A percentile compares a stretch with the other conserved stretches of the same genome.
These are phyloP conservation scores for Coccomyxa sp. DNA, from an alignment of 139 green algal species.

Conservation along the genomic window DNA sequence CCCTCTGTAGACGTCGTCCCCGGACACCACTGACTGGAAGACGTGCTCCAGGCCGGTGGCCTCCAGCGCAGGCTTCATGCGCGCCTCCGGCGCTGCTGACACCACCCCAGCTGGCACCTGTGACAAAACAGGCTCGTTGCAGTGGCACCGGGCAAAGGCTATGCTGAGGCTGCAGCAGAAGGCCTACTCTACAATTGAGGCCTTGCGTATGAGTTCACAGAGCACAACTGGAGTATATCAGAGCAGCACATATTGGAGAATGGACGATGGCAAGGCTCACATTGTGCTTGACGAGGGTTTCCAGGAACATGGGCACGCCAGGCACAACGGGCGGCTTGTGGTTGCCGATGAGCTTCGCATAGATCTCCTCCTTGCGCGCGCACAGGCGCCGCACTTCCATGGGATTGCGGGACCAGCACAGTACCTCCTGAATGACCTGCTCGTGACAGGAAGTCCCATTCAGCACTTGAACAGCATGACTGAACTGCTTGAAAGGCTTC, in stretches of 20 bases:
- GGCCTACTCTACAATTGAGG: no score
- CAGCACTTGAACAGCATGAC: no score
- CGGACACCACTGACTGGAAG: constrained; percentile 77
- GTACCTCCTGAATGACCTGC: constrained; percentile 77
- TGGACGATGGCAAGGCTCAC: constrained; percentile 1
- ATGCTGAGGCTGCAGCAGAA: no score
- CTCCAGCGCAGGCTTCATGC: constrained; percentile 45
- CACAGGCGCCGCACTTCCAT: constrained; percentile 60
- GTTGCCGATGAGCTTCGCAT: constrained; percentile 44
- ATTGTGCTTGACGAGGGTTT: constrained; percentile 49
- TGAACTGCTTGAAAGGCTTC: no score
- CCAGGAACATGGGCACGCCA: constrained; percentile 60
- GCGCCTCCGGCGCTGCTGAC: constrained; percentile 45
- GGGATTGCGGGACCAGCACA: constrained; percentile 88
- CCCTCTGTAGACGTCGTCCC: constrained; percentile 70
- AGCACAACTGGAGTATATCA: no score
- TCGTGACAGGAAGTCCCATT: no score
- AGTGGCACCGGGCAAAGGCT: no score
- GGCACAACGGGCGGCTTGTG: constrained; percentile 34
- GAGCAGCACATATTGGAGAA: no score
- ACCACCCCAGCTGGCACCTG: constrained; percentile 75
- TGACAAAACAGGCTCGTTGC: no score
- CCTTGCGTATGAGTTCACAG: no score
- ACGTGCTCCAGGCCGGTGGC: constrained; percentile 38
- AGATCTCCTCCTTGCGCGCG: constrained; percentile 72